Percentiles rank a stretch among this genome's conserved stretches.
Evolutionary conservation across 768 basidiomycete species (phyloP).

Genomic region (Neoboletus magnificus): DNA sequence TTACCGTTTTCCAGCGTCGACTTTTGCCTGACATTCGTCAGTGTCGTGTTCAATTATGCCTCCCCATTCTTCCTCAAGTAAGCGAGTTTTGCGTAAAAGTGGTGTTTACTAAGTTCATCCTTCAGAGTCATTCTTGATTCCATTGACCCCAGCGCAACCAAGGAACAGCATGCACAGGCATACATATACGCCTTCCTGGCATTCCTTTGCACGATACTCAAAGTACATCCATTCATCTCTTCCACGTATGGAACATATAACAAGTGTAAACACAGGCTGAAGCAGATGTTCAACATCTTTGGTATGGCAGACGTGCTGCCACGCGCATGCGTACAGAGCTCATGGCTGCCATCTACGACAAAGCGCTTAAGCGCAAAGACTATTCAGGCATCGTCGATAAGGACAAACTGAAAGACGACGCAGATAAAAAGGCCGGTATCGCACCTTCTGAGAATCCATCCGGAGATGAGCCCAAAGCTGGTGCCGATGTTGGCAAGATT

Average conservation of each 20-base stretch:
- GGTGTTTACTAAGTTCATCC: not conserved
- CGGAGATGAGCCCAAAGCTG: conserved; percentile 56
- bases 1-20: conserved; percentile 46
- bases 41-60: conserved; percentile 74
- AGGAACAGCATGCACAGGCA: conserved; percentile 53
- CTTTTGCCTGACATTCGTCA: conserved; percentile 60
- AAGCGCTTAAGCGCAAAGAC: conserved; percentile 79
- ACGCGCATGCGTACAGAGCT: conserved; percentile 74
- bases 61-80: conserved; percentile 84
- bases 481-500: conserved; percentile 87
- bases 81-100: conserved; percentile 7
- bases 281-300: conserved; percentile 72
- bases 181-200: conserved; percentile 79
- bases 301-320: conserved; percentile 74
- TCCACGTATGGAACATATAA: not conserved
- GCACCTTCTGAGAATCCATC: conserved; percentile 24
- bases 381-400: conserved; percentile 72
- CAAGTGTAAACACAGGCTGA: conserved; percentile 39
- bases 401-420: conserved; percentile 32
- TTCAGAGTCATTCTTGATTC: conserved; percentile 58
- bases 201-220: conserved; percentile 50
- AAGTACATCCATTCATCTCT: conserved; percentile 9
- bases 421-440: conserved; percentile 19
- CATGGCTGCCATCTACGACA: conserved; percentile 86
- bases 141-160: conserved; percentile 42